phyloP scores from a whole-genome alignment of 2,329 filamentous ascomycete species.

The Fusarium miscanthi region DNA sequence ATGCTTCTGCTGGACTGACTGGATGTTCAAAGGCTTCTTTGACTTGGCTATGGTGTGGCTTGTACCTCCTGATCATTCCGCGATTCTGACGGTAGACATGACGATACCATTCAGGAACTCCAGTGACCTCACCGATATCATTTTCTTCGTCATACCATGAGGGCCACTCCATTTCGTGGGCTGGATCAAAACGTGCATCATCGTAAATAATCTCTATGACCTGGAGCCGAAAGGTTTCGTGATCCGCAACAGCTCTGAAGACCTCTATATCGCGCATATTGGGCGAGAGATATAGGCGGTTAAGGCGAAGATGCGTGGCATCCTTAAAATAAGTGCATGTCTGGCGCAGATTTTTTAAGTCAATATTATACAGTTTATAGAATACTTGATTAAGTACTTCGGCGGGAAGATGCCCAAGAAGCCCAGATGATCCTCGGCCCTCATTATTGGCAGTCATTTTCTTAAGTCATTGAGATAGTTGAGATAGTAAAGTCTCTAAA shows the following conservation, averaged over 20 bases:
- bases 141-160: neutral
- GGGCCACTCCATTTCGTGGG: neutral
- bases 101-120: neutral
- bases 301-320: no score
- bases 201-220: slow-evolving; percentile 37
- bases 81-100: neutral
- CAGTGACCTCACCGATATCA: neutral
- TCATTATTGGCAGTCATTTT: neutral
- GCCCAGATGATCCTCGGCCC: neutral
- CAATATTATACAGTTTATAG: no score
- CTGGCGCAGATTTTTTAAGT: no score
- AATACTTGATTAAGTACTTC: no score
- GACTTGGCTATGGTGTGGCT: neutral
- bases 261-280: no score
- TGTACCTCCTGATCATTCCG: accelerated
- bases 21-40: neutral
- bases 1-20: slow-evolving; percentile 25
- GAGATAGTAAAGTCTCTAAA: neutral
- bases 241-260: no score
- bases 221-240: neutral
- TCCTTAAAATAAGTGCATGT: no score
- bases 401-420: neutral
- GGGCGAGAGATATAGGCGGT: no score
- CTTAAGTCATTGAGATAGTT: neutral
- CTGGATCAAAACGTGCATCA: slow-evolving; percentile 12